Evolutionary conservation across 371 early-diverging fungal genomes (phyloP), one percentile per base, ranked within the genome.

Genomic region (Blastocladiella emersonii): DNA sequence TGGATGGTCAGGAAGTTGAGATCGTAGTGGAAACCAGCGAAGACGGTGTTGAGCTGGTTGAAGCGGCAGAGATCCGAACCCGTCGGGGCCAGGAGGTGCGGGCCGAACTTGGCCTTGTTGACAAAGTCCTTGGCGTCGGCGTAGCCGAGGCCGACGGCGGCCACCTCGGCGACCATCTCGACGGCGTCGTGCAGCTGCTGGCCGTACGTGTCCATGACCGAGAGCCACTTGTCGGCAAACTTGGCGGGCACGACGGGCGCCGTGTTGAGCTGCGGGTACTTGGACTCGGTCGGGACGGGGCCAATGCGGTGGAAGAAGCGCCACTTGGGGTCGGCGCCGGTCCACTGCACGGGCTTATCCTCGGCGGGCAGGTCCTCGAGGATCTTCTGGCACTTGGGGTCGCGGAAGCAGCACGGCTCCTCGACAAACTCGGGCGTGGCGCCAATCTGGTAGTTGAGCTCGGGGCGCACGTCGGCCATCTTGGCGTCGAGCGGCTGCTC

Each of bases 41-140:
- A 74, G 15, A 85, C 78, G 5, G 81, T 79, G 56, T 74, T 81
- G n/a, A 78, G 70, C 56, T 74, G 61, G 41, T 78, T 79, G 68
- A 81, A 83, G 64, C 77, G 76, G 34, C 65, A 70, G 55, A 86
- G 69, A 68, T 86, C 83, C 56, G 74, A 72, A 39, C 77, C 87
- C 43, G 87, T 85, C 7, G 87, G 87, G 4, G 87, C 83, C 44
- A 87, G 67, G 61, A 87, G 65, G 66, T 87, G 87, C 60, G 87
- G 83, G 25, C 85, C 87, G 61, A 74, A 63, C 61, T 73, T 62
- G 10, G 80, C 74, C 66, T 77, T 67, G 34, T 75, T 69, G 34
- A 72, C 64, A 67, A 85, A 79, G 12, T 82, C 77, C 63, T 75
- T 63, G 64, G 70, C 63, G 19, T 64, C 64, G 35, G 75, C 74